These are phyloP conservation scores for Westerdykella aurantiaca DNA, from an alignment of 2,329 filamentous ascomycete genomes.

Conservation along the genomic window DNA sequence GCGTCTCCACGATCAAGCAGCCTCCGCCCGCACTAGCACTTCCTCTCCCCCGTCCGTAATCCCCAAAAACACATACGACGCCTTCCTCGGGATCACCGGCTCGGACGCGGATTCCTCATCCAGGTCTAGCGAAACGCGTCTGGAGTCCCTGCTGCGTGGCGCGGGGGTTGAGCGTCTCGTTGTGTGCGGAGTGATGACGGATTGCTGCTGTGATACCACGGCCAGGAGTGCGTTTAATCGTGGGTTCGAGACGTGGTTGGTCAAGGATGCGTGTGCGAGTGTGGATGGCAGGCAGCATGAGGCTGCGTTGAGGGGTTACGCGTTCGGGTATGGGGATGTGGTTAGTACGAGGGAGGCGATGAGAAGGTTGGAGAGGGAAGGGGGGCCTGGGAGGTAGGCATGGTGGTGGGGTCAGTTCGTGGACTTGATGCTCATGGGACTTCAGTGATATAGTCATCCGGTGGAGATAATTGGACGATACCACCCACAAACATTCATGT, in stretches of 20 bases:
- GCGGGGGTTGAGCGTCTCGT: conserved; percentile 29
- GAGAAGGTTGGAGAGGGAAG: conserved; percentile 1
- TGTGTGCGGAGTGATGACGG: conserved; percentile 41
- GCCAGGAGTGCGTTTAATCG: conserved; percentile 37
- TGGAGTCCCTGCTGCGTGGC: conserved; percentile 22
- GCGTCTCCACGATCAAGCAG: conserved; percentile 1
- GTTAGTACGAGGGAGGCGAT: conserved; percentile 27
- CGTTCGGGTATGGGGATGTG: conserved; percentile 35
- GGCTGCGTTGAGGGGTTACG: conserved; percentile 25
- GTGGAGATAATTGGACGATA: no score
- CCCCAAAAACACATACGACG: conserved; percentile 41
- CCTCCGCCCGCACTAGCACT: conserved; percentile 1
- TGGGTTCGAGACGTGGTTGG: conserved; percentile 40
- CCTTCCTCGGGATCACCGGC: conserved; percentile 23
- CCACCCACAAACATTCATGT: no score
- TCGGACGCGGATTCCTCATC: background rate
- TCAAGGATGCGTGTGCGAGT: conserved; percentile 36
- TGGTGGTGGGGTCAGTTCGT: no score
- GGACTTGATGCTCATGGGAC: no score
- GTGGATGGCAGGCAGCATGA: conserved; percentile 33
- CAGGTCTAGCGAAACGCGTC: no score
- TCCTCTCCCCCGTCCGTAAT: conserved; percentile 21
- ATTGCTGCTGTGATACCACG: conserved; percentile 40
- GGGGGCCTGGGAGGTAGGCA: no score
- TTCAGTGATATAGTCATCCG: no score